Evolutionary conservation across 2,329 filamentous ascomycete genomes (phyloP), one percentile per base, ranked within the genome.

Genomic region (Trematosphaeria pertusa): DNA sequence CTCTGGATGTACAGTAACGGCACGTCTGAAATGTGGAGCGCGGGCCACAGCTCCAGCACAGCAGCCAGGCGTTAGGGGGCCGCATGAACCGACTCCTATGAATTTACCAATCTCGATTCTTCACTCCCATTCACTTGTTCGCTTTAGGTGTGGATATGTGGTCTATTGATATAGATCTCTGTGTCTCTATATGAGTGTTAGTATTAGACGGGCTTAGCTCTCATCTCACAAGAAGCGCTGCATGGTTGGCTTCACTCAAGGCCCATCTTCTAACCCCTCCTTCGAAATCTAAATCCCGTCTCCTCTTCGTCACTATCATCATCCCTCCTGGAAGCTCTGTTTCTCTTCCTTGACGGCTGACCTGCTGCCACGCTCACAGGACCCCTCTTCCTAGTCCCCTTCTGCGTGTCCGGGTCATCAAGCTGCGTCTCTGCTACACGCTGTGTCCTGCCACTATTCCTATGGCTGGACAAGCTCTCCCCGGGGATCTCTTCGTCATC

Each of bases 281-380:
- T 72, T 54, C 77, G 76, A 55, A 85, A 84, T 43, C 78, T 74
- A 56, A 83, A 82, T 22, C 79, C 79, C 47, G 78, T 71, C 52
- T 79, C 80, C 58, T 84, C 81, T 20, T 83, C 82, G 59, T 82
- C 81, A 34, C 82, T 82, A 32, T 78, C 80, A 24, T 80, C 78
- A 5, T 72, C 67, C 24, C 59, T 56, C 34, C 48, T 53, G 3
- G 41, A 26, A 20, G 54, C 35, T 20, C 58, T 62, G 3, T 54
- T 57, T 43, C 57, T 64, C 62, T 70, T 72, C 19, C 52, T 54
- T 28, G 56, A 52, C 10, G 67, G 65, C 42, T 60, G 59, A 19
- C 55, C 59, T 18, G 49, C 55, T 18, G 57, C 58, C 33, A 54
- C 48, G 14, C 45, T 57, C 6, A 51, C 46, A 22, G 64, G 56